These are phyloP conservation scores for Yarrowia keelungensis DNA, from an alignment of 805 yeast species.

Conservation along the genomic window DNA sequence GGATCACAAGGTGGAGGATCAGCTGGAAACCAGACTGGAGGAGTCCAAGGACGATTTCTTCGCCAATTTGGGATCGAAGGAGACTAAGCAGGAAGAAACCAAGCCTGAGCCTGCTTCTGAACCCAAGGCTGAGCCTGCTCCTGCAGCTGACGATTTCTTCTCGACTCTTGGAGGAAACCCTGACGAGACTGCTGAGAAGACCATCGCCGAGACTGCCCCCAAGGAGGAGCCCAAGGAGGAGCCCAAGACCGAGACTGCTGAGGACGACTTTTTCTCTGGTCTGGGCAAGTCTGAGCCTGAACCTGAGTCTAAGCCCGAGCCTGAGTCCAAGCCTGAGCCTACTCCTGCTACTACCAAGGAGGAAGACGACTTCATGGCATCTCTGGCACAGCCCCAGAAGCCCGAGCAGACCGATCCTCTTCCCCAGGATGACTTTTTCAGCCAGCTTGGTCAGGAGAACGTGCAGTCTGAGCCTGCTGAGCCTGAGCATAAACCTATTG, in stretches of 20 bases:
- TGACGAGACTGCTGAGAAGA: slow-evolving; percentile 9
- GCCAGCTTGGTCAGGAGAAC: slow-evolving; percentile 1
- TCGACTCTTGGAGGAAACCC: slow-evolving; percentile 19
- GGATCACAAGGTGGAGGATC: neutral
- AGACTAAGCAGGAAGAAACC: neutral
- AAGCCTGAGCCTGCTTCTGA: slow-evolving; percentile 12
- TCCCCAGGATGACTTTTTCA: slow-evolving; percentile 22
- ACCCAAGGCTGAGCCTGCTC: slow-evolving; percentile 9
- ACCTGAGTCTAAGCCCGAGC: neutral
- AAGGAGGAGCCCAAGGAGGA: slow-evolving; percentile 9
- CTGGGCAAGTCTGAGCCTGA: slow-evolving; percentile 19
- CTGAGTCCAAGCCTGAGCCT: slow-evolving; percentile 32
- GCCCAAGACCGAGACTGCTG: slow-evolving; percentile 1
- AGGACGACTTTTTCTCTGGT: slow-evolving; percentile 39
- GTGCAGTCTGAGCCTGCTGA: neutral
- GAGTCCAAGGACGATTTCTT: slow-evolving; percentile 14
- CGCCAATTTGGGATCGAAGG: neutral
- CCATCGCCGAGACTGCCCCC: neutral
- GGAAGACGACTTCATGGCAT: slow-evolving; percentile 22
- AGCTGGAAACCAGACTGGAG: neutral
- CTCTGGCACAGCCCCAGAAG: slow-evolving; percentile 30
- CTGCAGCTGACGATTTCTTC: slow-evolving; percentile 39
- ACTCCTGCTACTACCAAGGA: slow-evolving; percentile 9
- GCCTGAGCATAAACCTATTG: neutral
- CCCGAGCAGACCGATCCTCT: slow-evolving; percentile 25